Base-by-base conservation (phyloP, 768 basidiomycete genomes). In the Phallus indusiatus region DNA sequence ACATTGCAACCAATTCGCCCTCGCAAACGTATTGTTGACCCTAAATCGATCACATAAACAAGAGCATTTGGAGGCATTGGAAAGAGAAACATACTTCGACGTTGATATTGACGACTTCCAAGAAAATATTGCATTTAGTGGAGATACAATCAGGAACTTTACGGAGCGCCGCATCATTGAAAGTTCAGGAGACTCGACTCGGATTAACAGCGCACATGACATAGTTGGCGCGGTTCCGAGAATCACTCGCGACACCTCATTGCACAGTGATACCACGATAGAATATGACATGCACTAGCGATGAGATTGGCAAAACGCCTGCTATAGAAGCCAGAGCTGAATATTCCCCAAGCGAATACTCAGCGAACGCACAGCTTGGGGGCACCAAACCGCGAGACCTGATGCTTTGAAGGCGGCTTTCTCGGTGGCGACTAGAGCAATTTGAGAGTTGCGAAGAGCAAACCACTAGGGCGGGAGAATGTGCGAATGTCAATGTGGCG, bases 191-290 rank as follows among this genome's bases (percentile, higher is more conserved):
- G 62, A 99, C 90, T 57, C 95, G 88, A 65, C 91, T 87, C 2
- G 95, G 95, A 71, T 99, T 98, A 65, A 96, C 90, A n/a, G 96
- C 95, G 72, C 94, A 94, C 96, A 99, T 98, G 9, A 93, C 94
- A 66, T 97, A 99, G 70, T 94, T 93, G 22, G 92, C 95, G 42
- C 96, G 83, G 67, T 94, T 94, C 59, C 89, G 77, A 1, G 86
- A 78, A 68, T 99, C 96, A 34, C 96, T 90, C 73, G 95, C 93
- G 60, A 99, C 96, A 24, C 96, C 96, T 21, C 96, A 91, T 69
- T 98, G 96, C 96, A 98, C 98, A 35, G 96, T 99, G 69, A 99
- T 94, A 66, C 96, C 96, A 70, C 96, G 92, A 73, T 97, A 99
- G 81, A 99, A 99, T 24, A 99, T 95, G 67, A 99, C 91, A 65